Base-by-base conservation (phyloP, 805 yeast species). In the Zygosaccharomyces gambellarensis region DNA sequence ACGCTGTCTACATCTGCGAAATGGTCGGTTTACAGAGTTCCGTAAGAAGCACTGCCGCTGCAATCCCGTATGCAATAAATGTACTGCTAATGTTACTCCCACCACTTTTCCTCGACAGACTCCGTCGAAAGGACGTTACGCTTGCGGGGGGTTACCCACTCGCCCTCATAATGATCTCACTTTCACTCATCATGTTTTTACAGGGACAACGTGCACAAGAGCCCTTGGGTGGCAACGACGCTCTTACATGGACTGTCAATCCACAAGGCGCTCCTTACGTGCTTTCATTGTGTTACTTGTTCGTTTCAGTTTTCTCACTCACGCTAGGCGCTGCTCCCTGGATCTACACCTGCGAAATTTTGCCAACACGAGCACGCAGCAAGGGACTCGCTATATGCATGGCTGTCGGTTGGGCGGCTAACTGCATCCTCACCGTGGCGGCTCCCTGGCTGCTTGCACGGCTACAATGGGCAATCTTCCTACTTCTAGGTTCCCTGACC, bases 321-420 rank as follows among this genome's bases (percentile, higher is more conserved):
- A 69, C 79, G 1, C 62, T 80, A 11, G 64, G 75, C 0, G 71
- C 80, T 39, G 72, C 72, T 3, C 71, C 80, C 30, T 73, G 77
- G 78, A 59, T 79, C 19, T 79, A 77, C 56, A 70, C 78, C 4
- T 71, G 74, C 44, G 84, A 80, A 54, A 61, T 78, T 4, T 71
- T 80, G 39, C 78, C 79, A 0, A 62, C 62, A 1, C 63, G 64
- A 25, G 73, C 77, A 1, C 73, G 78, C 51, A 64, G 76, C 0
- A 77, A 75, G 53, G 81, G 80, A 0, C 62, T 73, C 23, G 67
- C 80, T 0, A 52, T 77, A 4, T 72, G 78, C 41, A 72, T 76
- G 73, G 61, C 74, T 23, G 60, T 69, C 11, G 74, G 78, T 2
- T 78, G 81, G 81, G 51, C 65, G 1, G 50, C 71, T 6, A 71